Evolutionary conservation across 306 rosid genomes (phyloP), one percentile per base, ranked within the genome.

Genomic region (Clitoria ternatea): DNA sequence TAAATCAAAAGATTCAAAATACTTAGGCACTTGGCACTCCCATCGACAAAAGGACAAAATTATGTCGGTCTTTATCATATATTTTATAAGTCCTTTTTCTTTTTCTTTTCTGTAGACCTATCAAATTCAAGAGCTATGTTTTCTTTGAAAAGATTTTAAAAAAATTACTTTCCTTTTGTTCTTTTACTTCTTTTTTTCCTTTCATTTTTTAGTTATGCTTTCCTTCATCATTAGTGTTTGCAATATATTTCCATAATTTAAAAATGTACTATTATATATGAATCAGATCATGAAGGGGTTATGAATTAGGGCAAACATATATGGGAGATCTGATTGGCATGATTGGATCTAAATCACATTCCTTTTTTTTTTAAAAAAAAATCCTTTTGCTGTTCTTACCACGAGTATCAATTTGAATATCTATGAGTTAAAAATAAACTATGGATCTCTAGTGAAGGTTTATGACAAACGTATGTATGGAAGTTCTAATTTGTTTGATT

Each of bases 271-370:
- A 53, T 19, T n/a, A n/a, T n/a, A n/a, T n/a, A 18, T 69, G 37
- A 39, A 49, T 50, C 66, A 62, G 26, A 4, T 32, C 18, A 53
- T 12, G 50, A 62, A 62, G 35, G 61, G 59, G n/a, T n/a, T n/a
- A n/a, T n/a, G n/a, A n/a, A n/a, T 42, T 18, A 24, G 45, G 74
- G 52, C n/a, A 66, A 57, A 45, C 52, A 43, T 13, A 42, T 32
- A 12, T 18, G 4, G 49, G 40, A 44, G 26, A 40, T 74, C 11
- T 63, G 18, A 43, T 43, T 66, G 43, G 33, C 23, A 32, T 32
- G 60, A 44, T 75, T 32, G 40, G 69, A 77, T 80, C 68, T 48
- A 73, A 59, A 62, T 77, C 82, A 69, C 72, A 71, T 60, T 74
- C 22, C 7, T 11, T 9, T 7, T 27, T 53, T 62, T 63, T 29